phyloP scores from a whole-genome alignment of 140 eudicot genomes.

The Bidens hawaiensis region DNA sequence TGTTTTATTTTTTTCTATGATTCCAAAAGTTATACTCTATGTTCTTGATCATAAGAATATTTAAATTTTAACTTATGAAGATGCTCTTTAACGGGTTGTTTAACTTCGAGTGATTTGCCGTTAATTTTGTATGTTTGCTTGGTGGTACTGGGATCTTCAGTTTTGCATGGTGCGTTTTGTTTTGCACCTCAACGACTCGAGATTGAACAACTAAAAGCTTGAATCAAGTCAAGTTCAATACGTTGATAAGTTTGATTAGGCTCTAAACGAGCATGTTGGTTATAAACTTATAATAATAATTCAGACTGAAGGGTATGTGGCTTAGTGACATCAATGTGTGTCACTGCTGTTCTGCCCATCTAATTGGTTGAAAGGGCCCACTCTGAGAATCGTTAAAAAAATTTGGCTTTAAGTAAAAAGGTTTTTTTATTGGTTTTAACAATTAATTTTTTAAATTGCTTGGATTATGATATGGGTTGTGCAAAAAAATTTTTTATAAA shows the following conservation, averaged over 20 bases:
- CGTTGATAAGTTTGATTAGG: not conserved
- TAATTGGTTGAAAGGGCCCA: no score
- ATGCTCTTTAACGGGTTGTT: constrained; percentile 1
- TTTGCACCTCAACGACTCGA: not conserved
- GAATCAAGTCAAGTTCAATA: not conserved
- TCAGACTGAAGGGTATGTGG: no score
- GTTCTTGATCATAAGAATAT: not conserved
- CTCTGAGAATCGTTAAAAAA: no score
- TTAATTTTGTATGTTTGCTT: constrained; percentile 8
- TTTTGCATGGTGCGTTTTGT: not conserved
- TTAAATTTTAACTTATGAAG: not conserved
- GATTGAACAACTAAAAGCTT: not conserved
- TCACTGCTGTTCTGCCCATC: no score
- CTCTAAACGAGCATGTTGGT: not conserved
- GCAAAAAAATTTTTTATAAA: no score
- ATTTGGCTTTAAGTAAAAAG: no score
- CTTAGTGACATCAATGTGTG: no score
- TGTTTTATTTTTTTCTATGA: not conserved
- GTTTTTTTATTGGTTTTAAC: no score
- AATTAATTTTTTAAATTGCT: no score
- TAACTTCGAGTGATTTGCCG: not conserved
- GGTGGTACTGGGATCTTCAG: constrained; percentile 13
- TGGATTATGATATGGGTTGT: no score
- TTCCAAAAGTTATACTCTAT: not conserved
- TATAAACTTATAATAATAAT: no score